These are phyloP conservation scores for Linnemannia elongata DNA, from an alignment of 192 early-diverging fungal species.

Conservation along the genomic window DNA sequence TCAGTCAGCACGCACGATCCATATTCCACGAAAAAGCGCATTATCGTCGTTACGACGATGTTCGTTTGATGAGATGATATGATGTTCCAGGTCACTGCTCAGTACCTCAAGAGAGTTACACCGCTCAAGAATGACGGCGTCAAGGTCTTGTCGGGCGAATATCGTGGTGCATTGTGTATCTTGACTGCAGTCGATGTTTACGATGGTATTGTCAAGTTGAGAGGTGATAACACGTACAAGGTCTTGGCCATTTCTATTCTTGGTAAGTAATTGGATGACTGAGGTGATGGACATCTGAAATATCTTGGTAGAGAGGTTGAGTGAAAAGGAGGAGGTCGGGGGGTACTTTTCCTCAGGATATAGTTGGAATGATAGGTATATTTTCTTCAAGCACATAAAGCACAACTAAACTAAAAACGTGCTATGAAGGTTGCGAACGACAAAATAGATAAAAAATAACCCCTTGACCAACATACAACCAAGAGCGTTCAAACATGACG, in stretches of 20 bases:
- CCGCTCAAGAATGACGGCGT: constrained; percentile 82
- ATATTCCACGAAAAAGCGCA: constrained; percentile 59
- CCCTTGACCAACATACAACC: too few relatives aligned
- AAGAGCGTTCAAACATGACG: too few relatives aligned
- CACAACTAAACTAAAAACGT: too few relatives aligned
- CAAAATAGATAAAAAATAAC: too few relatives aligned
- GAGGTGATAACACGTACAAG: constrained; percentile 68
- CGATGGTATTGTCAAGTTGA: constrained; percentile 80
- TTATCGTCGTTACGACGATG: constrained; percentile 56
- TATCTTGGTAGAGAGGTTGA: background rate
- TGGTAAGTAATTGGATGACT: constrained; percentile 62
- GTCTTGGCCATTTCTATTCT: constrained; percentile 67
- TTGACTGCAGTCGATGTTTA: constrained; percentile 80
- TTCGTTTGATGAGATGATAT: constrained; percentile 54
- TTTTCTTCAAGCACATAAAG: too few relatives aligned
- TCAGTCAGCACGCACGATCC: constrained; percentile 63
- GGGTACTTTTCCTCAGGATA: too few relatives aligned
- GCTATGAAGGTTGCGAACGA: too few relatives aligned
- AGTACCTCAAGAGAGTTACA: constrained; percentile 65
- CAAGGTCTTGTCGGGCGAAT: constrained; percentile 72
- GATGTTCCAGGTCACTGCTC: constrained; percentile 47
- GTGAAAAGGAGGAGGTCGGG: too few relatives aligned
- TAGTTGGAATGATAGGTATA: too few relatives aligned
- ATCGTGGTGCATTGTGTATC: constrained; percentile 70
- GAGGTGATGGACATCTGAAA: background rate